Base-by-base conservation (phyloP, 2,329 filamentous ascomycete genomes). In the Helotiales sp. region DNA sequence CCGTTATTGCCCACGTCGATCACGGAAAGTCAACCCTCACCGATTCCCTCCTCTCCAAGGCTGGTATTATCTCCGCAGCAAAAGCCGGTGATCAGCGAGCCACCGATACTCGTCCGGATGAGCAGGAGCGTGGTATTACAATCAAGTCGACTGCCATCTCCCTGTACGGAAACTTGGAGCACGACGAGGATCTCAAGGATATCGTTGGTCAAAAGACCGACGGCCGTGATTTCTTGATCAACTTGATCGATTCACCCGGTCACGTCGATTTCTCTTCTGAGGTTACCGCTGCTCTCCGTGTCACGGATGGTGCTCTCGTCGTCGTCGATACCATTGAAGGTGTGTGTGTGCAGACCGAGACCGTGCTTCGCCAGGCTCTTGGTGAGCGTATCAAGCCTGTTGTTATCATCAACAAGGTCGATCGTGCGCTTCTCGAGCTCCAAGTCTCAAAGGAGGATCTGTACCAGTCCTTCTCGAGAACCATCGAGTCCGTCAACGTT, bases 241-340 rank as follows among this genome's bases (percentile, higher is more conserved):
- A 99, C 91, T 89, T 99, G 85, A 99, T 99, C 83, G 96, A 99
- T 85, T 99, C 96, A 69, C 96, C 96, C 72, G 96, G 96, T 89
- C 96, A 99, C 95, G 96, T 99, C 86, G 96, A 99, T 86, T 99
- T 99, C 91, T 99, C 96, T 49, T 99, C 96, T 75, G 96, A 99
- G 83, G 96, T 99, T 81, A 99, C 96, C 80, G 96, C 96, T 82
- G 96, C 96, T 81, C 95, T 99, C 80, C 96, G 96, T 93, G 96
- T 99, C 85, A 99, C 96, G 77, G 96, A 99, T 80, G 96, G 96
- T 93, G 96, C 96, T 79, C 93, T 99, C 76, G 96, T 99, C 80
- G 96, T 99, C 85, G 96, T 99, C 86, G 96, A 99, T 87, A 97
- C 94, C 84, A 92, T 99, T 77, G 96, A 97, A 85, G 96, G 96